Evolutionary conservation across 768 basidiomycete species (phyloP).

Genomic region (Lentinula lateritia): DNA sequence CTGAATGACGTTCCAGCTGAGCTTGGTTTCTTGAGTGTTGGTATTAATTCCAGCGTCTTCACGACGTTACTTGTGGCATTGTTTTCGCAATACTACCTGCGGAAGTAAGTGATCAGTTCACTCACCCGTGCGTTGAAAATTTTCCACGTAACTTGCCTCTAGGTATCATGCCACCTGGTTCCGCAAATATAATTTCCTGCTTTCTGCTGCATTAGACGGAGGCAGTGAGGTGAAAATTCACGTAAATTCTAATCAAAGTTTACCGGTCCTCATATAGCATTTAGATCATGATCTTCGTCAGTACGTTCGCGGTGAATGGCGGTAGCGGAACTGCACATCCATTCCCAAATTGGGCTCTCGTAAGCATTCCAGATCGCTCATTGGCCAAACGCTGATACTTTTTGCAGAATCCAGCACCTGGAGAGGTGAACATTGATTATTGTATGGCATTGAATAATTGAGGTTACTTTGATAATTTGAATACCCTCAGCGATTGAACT

Average conservation of each 20-base stretch:
- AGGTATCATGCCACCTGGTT: constrained; percentile 28
- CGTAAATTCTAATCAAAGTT: neutral
- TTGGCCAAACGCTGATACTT: neutral
- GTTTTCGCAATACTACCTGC: constrained; percentile 31
- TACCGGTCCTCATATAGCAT: neutral
- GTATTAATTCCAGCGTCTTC: constrained; percentile 32
- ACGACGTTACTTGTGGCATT: constrained; percentile 19
- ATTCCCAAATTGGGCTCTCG: constrained; percentile 11
- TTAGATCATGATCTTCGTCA: constrained; percentile 12
- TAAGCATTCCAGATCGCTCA: neutral
- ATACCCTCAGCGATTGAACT: too few relatives aligned
- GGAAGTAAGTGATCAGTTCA: constrained; percentile 14
- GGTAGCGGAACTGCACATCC: constrained; percentile 8
- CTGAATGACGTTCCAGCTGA: constrained; percentile 11
- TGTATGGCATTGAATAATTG: constrained; percentile 4
- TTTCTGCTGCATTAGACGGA: constrained; percentile 10
- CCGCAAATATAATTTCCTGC: constrained; percentile 26
- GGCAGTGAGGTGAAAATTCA: constrained; percentile 4
- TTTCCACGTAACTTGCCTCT: neutral
- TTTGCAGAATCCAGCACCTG: constrained; percentile 1
- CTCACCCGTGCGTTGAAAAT: neutral
- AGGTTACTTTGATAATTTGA: neutral
- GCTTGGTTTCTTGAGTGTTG: constrained; percentile 24
- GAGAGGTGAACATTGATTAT: constrained; percentile 4
- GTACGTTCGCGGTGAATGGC: constrained; percentile 11